A percentile compares a stretch with the other conserved stretches of the same genome.
Conservation (phyloP, 148 eudicot genomes). For the Nepenthes gracilis region DNA sequence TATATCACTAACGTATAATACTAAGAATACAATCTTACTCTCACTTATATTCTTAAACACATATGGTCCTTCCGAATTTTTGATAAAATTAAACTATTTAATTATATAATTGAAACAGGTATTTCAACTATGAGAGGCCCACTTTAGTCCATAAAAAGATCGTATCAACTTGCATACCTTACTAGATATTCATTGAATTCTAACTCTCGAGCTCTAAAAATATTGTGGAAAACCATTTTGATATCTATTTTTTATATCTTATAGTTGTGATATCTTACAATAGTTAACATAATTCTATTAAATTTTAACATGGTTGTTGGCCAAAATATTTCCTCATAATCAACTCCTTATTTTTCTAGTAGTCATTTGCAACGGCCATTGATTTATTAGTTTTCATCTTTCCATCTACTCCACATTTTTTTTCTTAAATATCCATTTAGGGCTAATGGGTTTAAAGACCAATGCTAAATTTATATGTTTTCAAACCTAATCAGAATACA, state of each 20-base stretch:
- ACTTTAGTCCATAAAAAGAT: not conserved
- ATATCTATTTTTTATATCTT: conserved; percentile 1
- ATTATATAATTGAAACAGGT: not conserved
- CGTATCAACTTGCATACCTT: not conserved
- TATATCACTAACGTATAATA: not conserved
- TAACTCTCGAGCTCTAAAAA: not conserved
- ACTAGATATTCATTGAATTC: not conserved
- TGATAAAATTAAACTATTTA: not conserved
- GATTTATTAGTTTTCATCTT: not conserved
- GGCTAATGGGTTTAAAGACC: not conserved
- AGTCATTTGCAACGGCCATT: not conserved
- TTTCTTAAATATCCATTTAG: not conserved
- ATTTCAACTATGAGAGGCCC: not conserved
- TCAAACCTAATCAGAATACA: too few relatives aligned
- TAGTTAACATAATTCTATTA: not conserved
- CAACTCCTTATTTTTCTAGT: not conserved
- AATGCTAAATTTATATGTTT: too few relatives aligned
- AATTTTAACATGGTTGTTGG: not conserved
- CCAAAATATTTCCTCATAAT: not conserved
- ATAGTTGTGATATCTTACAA: not conserved
- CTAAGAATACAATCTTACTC: not conserved
- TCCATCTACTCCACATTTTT: not conserved
- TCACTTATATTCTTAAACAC: not conserved
- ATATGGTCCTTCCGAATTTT: not conserved
- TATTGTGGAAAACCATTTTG: conserved; percentile 2